phyloP scores from a whole-genome alignment of 2,329 filamentous ascomycete genomes.

The Fusarium euwallaceae region DNA sequence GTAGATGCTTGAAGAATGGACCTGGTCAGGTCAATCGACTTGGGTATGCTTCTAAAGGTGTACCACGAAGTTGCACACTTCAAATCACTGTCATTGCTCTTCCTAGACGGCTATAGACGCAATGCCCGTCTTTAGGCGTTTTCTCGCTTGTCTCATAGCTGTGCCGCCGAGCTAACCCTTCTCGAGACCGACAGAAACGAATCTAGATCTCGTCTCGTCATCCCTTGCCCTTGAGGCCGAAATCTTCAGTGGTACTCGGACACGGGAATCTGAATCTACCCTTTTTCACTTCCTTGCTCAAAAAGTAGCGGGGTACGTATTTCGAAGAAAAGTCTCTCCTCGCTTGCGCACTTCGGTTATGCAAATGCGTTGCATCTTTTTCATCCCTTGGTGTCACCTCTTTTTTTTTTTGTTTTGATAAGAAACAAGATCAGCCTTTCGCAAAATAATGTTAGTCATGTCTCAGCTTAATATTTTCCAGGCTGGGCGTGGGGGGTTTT shows the following conservation, averaged over 20 bases:
- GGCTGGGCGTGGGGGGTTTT: not conserved
- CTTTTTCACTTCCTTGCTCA: not conserved
- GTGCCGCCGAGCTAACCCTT: not conserved
- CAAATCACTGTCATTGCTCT: not conserved
- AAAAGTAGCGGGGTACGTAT: not conserved
- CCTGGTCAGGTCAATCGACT: not conserved
- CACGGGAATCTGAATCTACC: not conserved
- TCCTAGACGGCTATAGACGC: not conserved
- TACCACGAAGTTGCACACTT: not conserved
- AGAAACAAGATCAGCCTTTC: not conserved
- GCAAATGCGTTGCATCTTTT: not conserved
- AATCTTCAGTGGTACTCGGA: not conserved
- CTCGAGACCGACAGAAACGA: not conserved
- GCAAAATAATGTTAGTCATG: conserved; percentile 4
- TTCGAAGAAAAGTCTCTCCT: not conserved
- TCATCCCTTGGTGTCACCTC: not conserved
- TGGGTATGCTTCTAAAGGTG: not conserved
- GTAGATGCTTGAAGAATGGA: not conserved
- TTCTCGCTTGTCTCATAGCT: not conserved
- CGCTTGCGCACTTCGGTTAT: conserved; percentile 1
- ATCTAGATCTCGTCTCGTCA: not conserved
- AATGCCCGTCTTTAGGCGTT: not conserved
- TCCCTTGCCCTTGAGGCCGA: not conserved
- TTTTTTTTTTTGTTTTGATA: not conserved
- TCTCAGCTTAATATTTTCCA: conserved; percentile 14